These are phyloP conservation scores for Tetragonia tetragonoides DNA, from an alignment of 148 eudicot species.

Conservation along the genomic window DNA sequence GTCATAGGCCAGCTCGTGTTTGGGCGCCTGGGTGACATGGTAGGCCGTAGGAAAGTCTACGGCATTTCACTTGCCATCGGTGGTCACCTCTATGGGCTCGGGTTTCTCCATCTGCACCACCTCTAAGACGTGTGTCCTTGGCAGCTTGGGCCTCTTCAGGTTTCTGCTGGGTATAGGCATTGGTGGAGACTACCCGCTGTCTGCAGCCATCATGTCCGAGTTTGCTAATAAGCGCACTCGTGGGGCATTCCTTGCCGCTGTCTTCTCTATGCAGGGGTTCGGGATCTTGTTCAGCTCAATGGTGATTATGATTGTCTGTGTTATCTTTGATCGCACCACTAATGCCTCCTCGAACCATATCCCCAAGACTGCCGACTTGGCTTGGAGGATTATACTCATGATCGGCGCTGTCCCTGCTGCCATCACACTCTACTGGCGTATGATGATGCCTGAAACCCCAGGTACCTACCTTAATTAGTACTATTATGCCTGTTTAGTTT, in stretches of 20 bases:
- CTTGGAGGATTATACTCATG: constrained; percentile 64
- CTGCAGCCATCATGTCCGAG: constrained; percentile 73
- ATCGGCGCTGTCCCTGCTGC: constrained; percentile 61
- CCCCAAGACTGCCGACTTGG: constrained; percentile 40
- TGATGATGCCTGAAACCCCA: constrained; percentile 73
- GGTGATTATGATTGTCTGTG: constrained; percentile 46
- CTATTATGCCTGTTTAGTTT: too few species aligned
- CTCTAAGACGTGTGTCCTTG: constrained; percentile 31
- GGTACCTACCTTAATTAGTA: constrained; percentile 26
- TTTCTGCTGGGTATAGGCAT: constrained; percentile 53
- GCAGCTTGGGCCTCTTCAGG: constrained; percentile 44
- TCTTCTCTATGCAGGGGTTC: constrained; percentile 70
- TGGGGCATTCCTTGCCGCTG: constrained; percentile 60
- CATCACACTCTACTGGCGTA: constrained; percentile 63
- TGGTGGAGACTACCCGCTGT: constrained; percentile 64
- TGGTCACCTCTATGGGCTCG: constrained; percentile 49
- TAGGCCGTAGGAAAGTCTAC: constrained; percentile 47
- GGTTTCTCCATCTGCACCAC: constrained; percentile 47
- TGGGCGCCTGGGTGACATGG: constrained; percentile 49
- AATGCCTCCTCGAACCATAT: not conserved
- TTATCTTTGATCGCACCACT: constrained; percentile 30
- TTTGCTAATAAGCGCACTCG: constrained; percentile 57
- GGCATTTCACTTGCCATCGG: constrained; percentile 44
- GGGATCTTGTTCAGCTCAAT: constrained; percentile 48
- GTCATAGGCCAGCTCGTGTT: constrained; percentile 49